Percentiles rank a stretch among this genome's conserved stretches.
Conservation (phyloP, 176 grass and related monocot genomes). For the Areca catechu region DNA sequence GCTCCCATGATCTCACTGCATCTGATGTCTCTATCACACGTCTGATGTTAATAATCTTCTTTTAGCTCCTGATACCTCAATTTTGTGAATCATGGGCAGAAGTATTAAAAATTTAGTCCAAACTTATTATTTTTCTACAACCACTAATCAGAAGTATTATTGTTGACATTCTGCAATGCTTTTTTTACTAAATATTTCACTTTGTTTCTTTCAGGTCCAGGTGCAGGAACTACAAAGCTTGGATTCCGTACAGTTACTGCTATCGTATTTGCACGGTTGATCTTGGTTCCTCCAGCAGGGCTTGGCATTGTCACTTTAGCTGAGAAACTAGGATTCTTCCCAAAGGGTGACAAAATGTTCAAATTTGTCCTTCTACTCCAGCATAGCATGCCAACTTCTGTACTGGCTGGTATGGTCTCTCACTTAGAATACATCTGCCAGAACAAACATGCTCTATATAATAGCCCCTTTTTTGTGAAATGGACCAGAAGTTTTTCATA, state of each 20-base stretch:
- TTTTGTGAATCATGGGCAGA: no score
- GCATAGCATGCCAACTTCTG: slow-evolving; percentile 96
- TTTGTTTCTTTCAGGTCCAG: slow-evolving; percentile 55
- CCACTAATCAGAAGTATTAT: no score
- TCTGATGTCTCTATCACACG: no score
- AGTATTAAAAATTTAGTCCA: no score
- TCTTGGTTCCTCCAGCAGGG: slow-evolving; percentile 81
- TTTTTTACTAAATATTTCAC: background rate
- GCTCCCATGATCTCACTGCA: no score
- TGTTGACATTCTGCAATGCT: no score
- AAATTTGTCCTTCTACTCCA: slow-evolving; percentile 95
- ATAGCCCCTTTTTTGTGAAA: no score
- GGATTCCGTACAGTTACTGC: slow-evolving; percentile 65
- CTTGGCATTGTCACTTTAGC: slow-evolving; percentile 64
- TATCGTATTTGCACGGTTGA: slow-evolving; percentile 77
- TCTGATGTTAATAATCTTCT: no score
- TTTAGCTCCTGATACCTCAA: no score
- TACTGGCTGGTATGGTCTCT: slow-evolving; percentile 66
- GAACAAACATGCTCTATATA: no score
- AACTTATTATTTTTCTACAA: no score
- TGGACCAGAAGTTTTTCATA: no score
- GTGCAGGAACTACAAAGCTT: slow-evolving; percentile 89
- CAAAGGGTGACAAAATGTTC: slow-evolving; percentile 91
- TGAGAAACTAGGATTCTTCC: slow-evolving; percentile 84
- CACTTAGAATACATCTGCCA: background rate